These are phyloP conservation scores for Onygenales sp. DNA, from an alignment of 2,329 filamentous ascomycete species.

Conservation along the genomic window DNA sequence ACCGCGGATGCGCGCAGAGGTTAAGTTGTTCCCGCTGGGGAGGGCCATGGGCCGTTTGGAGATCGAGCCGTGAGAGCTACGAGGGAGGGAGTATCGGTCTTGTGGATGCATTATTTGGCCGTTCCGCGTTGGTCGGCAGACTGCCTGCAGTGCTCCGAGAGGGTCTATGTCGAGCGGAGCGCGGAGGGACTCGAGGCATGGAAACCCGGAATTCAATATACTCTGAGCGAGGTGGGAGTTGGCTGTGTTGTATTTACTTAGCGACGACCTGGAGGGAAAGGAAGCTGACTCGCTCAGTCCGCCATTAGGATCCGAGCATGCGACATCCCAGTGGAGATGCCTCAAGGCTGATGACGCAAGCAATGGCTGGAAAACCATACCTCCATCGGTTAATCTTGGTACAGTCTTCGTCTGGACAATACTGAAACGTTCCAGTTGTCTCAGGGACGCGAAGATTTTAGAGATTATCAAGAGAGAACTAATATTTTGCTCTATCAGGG, in stretches of 20 bases:
- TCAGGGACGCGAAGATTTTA: conserved; percentile 40
- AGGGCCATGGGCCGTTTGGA: conserved; percentile 30
- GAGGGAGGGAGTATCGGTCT: conserved; percentile 32
- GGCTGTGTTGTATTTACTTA: conserved; percentile 25
- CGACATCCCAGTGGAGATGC: conserved; percentile 49
- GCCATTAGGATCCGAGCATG: conserved; percentile 26
- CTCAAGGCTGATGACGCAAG: conserved; percentile 41
- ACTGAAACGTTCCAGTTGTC: conserved; percentile 39
- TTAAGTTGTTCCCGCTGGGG: conserved; percentile 34
- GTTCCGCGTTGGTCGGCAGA: conserved; percentile 30
- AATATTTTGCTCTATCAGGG: conserved; percentile 46
- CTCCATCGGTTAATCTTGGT: conserved; percentile 35
- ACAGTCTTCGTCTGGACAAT: conserved; percentile 42
- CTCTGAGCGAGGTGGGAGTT: conserved; percentile 36
- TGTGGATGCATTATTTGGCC: conserved; percentile 30
- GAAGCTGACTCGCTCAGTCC: conserved; percentile 29
- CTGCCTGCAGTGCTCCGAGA: conserved; percentile 33
- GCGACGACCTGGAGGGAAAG: conserved; percentile 26
- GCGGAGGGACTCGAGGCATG: conserved; percentile 29
- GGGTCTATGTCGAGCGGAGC: conserved; percentile 37
- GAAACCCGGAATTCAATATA: conserved; percentile 34
- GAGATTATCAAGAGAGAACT: conserved; percentile 43
- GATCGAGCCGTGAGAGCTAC: conserved; percentile 34
- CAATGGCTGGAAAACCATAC: conserved; percentile 37
- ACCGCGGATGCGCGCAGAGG: conserved; percentile 35